Evolutionary conservation across 306 rosid species (phyloP).

Genomic region (Neltuma alba): DNA sequence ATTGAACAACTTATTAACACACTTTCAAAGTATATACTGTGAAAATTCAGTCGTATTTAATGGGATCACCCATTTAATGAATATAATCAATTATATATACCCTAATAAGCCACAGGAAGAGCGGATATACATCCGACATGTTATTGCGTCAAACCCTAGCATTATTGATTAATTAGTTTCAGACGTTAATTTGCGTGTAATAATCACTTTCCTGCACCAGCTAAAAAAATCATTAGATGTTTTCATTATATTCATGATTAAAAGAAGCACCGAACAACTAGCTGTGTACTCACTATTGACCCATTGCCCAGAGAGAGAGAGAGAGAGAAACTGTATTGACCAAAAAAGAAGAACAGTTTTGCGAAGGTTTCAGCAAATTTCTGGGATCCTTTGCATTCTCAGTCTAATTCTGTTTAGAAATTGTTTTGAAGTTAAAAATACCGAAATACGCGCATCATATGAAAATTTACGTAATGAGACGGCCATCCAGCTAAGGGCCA

Average conservation of each 20-base stretch:
- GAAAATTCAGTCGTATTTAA: not conserved
- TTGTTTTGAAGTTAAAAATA: not conserved
- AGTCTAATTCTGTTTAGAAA: not conserved
- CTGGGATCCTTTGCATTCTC: not conserved
- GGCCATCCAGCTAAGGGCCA: slow-evolving; percentile 21
- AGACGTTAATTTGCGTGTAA: not conserved
- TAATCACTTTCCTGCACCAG: not conserved
- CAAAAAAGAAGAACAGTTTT: too few species aligned
- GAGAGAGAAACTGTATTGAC: too few species aligned
- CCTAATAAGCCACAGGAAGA: too few species aligned
- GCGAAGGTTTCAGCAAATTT: not conserved
- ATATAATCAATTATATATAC: not conserved
- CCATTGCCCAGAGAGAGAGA: too few species aligned
- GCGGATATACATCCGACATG: too few species aligned
- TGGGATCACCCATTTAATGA: not conserved
- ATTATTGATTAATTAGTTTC: not conserved
- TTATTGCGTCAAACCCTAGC: not conserved
- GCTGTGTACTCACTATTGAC: too few species aligned
- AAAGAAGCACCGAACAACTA: too few species aligned
- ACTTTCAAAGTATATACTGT: not conserved
- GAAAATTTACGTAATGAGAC: not conserved
- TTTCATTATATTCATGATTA: not conserved
- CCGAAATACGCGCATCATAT: not conserved
- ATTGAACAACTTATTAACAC: not conserved
- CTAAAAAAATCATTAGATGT: not conserved